Conservation (phyloP, 306 rosid species). For the Oxytropis ochrocephala region DNA sequence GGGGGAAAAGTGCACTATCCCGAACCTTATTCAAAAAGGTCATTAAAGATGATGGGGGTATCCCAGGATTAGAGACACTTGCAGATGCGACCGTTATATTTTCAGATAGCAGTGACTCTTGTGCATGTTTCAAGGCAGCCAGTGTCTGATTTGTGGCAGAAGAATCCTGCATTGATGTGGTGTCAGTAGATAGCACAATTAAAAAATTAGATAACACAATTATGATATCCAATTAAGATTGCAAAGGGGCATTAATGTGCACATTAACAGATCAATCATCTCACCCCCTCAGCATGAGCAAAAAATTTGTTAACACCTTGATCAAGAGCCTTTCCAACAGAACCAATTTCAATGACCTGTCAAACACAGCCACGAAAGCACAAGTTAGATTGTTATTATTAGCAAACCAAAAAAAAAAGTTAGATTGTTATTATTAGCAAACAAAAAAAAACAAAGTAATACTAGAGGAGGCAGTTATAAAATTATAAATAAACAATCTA, state of each 20-base stretch:
- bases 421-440: too few species aligned
- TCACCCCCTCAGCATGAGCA: slow-evolving; percentile 77
- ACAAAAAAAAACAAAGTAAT: background rate
- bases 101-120: slow-evolving; percentile 60
- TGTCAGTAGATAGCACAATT: background rate
- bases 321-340: slow-evolving; percentile 71
- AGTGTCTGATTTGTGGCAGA: slow-evolving; percentile 54
- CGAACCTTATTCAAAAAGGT: slow-evolving; percentile 64
- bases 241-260: background rate
- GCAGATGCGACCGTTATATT: slow-evolving; percentile 51
- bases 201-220: background rate
- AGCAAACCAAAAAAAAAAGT: too few species aligned
- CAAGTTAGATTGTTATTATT: slow-evolving; percentile 9
- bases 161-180: slow-evolving; percentile 49
- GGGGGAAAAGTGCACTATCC: background rate
- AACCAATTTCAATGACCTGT: slow-evolving; percentile 79
- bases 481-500: background rate
- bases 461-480: background rate
- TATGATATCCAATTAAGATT: background rate
- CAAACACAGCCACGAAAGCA: slow-evolving; percentile 12
- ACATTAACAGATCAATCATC: slow-evolving; percentile 19
- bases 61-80: slow-evolving; percentile 82
- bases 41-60: slow-evolving; percentile 94
- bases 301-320: slow-evolving; percentile 48
- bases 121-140: slow-evolving; percentile 66